Conservation (phyloP, 805 yeast species). For the Kodamaea kaohsiungensis region DNA sequence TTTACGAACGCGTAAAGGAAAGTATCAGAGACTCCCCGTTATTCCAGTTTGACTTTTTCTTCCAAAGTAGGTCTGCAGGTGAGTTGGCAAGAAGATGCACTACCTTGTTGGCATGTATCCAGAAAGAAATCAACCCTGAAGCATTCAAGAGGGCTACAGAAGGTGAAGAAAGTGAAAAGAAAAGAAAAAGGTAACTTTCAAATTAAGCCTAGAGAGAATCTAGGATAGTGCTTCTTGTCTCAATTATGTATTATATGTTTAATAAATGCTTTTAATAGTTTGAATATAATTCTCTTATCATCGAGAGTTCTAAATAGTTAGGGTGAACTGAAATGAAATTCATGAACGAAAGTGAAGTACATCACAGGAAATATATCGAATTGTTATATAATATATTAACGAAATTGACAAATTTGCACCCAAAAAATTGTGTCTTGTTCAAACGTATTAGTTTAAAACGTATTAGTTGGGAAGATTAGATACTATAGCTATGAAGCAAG, state of each 20-base stretch:
- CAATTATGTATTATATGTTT: no score
- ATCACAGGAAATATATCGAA: no score
- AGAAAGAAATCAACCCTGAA: slow-evolving; percentile 52
- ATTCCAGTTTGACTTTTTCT: slow-evolving; percentile 85
- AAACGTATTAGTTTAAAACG: no score
- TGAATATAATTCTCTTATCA: no score
- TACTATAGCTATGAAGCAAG: no score
- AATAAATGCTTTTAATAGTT: neutral
- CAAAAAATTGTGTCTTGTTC: no score
- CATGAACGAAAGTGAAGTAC: no score
- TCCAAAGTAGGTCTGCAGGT: slow-evolving; percentile 72
- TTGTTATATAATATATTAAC: no score
- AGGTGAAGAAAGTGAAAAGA: slow-evolving; percentile 9
- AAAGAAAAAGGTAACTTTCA: slow-evolving; percentile 5
- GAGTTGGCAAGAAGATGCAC: slow-evolving; percentile 83
- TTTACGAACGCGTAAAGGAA: slow-evolving; percentile 77
- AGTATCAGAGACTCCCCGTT: slow-evolving; percentile 72
- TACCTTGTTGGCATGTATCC: slow-evolving; percentile 72
- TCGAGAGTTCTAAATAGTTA: no score
- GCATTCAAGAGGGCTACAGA: slow-evolving; percentile 5
- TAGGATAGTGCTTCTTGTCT: neutral
- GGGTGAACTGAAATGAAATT: no score
- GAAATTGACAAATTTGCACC: no score
- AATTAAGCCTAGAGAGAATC: neutral
- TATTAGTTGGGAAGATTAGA: no score